Evolutionary conservation across 176 grass and related monocot species (phyloP).

Genomic region (Musa schizocarpa): DNA sequence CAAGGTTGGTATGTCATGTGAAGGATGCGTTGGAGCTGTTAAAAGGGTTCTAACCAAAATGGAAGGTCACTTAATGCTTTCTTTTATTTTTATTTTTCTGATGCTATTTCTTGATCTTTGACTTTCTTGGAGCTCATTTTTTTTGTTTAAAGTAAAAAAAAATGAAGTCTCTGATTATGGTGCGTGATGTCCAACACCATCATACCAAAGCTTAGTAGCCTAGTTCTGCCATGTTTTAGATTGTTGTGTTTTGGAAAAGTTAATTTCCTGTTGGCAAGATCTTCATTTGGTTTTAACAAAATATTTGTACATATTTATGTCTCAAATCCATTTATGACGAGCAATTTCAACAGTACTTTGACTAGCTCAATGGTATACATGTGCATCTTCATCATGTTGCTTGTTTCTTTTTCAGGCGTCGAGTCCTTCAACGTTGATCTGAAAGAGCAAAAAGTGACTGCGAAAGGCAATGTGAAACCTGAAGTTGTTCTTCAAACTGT

Average conservation of each 20-base stretch:
- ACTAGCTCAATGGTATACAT: neutral
- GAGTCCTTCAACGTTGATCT: constrained; percentile 77
- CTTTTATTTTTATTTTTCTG: neutral
- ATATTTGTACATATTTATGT: neutral
- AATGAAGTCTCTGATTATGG: no score
- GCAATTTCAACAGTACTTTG: neutral
- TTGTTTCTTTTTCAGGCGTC: constrained; percentile 46
- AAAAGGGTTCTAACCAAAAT: constrained; percentile 89
- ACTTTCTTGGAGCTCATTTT: no score
- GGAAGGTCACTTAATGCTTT: constrained; percentile 46
- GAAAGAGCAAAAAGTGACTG: constrained; percentile 79
- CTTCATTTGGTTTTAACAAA: neutral
- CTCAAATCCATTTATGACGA: neutral
- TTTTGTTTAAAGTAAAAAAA: no score
- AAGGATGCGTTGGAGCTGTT: constrained; percentile 90
- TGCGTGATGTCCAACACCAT: no score
- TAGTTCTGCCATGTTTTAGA: neutral
- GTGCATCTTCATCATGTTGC: neutral
- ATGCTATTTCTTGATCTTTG: neutral
- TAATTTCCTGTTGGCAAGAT: no score
- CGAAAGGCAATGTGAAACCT: constrained; percentile 77
- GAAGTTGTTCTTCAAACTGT: constrained; percentile 88
- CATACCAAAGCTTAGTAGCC: no score
- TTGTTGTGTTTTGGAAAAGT: neutral
- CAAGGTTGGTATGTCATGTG: constrained; percentile 82